These are phyloP conservation scores for Annulohypoxylon moriforme DNA, from an alignment of 495 filamentous ascomycete species.

Conservation along the genomic window DNA sequence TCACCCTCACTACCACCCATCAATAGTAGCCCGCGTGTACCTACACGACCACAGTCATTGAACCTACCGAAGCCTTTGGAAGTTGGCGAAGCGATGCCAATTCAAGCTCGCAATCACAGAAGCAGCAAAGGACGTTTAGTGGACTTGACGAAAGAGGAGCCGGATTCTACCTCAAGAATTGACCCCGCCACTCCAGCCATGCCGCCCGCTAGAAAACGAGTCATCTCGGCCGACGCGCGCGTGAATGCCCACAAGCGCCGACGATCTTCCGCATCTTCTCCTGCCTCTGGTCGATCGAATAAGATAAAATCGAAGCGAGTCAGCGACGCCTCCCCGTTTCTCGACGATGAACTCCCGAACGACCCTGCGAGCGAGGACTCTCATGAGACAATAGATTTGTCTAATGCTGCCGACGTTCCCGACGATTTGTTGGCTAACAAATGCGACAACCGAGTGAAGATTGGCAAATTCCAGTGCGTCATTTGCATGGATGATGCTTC, in stretches of 20 bases:
- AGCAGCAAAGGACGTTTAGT: constrained; percentile 28
- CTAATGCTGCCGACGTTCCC: constrained; percentile 64
- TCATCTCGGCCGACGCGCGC: constrained; percentile 1
- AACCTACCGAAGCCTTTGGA: constrained; percentile 32
- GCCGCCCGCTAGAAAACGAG: constrained; percentile 36
- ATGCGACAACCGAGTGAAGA: constrained; percentile 62
- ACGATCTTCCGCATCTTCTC: constrained; percentile 39
- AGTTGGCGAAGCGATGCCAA: constrained; percentile 35
- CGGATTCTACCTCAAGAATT: constrained; percentile 28
- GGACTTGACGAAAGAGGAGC: constrained; percentile 43
- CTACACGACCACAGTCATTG: constrained; percentile 31
- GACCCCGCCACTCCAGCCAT: constrained; percentile 40
- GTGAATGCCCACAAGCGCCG: constrained; percentile 45
- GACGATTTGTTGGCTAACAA: constrained; percentile 61
- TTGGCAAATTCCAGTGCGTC: constrained; percentile 75
- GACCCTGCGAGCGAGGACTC: constrained; percentile 41
- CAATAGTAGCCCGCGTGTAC: constrained; percentile 35
- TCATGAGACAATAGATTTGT: constrained; percentile 71
- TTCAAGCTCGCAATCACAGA: constrained; percentile 9
- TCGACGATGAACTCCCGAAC: constrained; percentile 49
- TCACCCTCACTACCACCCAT: constrained; percentile 51
- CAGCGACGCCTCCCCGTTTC: constrained; percentile 26
- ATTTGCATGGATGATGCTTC: constrained; percentile 86
- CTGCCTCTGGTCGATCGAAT: constrained; percentile 46
- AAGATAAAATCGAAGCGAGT: constrained; percentile 44